Evolutionary conservation across 495 filamentous ascomycete species (phyloP).

Genomic region (Halenospora varia): DNA sequence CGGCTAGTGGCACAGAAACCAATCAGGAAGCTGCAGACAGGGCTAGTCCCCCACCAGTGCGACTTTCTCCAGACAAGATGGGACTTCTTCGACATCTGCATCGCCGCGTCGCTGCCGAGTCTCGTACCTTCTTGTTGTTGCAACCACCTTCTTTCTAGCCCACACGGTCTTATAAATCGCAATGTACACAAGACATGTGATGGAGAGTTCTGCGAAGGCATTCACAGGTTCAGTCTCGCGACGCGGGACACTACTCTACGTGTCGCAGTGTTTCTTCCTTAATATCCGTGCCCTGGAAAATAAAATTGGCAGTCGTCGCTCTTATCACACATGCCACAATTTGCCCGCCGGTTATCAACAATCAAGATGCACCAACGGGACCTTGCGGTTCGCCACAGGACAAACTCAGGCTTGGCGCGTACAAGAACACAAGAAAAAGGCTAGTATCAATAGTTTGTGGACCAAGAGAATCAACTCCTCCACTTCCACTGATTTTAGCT

Average conservation of each 20-base stretch:
- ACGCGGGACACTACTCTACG: not conserved
- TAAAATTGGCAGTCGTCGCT: not conserved
- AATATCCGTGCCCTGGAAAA: slow-evolving; percentile 4
- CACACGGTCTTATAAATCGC: too few species aligned
- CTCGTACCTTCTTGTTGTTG: not conserved
- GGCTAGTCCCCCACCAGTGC: not conserved
- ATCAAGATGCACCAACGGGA: not conserved
- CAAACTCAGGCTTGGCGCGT: not conserved
- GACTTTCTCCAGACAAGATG: not conserved
- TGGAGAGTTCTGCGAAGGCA: too few species aligned
- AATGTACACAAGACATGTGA: not conserved
- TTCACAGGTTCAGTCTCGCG: too few species aligned
- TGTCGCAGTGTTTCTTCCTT: not conserved
- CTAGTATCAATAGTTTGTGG: not conserved
- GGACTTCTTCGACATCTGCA: not conserved
- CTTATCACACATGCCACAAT: not conserved
- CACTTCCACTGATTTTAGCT: not conserved
- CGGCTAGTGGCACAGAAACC: not conserved
- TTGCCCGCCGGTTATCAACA: not conserved
- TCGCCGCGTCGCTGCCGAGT: not conserved
- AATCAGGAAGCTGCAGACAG: not conserved
- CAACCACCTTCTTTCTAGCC: too few species aligned
- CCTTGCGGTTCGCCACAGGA: not conserved
- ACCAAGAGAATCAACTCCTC: not conserved
- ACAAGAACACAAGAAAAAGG: not conserved